Conservation (phyloP, 805 yeast genomes). For the Candida manassasensis region DNA sequence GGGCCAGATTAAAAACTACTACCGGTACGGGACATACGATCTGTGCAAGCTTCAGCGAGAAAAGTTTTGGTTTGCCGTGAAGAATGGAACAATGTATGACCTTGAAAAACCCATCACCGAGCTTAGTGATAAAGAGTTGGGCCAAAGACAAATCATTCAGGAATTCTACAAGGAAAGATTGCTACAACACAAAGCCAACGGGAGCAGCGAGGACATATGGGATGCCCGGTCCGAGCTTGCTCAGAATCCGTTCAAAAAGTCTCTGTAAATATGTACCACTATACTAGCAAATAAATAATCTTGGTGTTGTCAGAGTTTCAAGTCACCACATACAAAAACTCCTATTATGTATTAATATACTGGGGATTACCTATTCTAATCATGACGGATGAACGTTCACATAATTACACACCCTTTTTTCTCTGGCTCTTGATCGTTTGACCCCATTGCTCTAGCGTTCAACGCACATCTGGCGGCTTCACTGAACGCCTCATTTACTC, state of each 20-base stretch:
- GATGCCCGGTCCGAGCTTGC: constrained; percentile 36
- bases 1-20: constrained; percentile 81
- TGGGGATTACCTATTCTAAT: too few relatives aligned
- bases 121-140: constrained; percentile 41
- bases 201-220: constrained; percentile 89
- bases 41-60: constrained; percentile 65
- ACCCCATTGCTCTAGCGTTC: constrained; percentile 81
- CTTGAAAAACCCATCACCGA: constrained; percentile 17
- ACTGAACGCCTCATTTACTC: constrained; percentile 98
- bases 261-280: constrained; percentile 1
- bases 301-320: too few relatives aligned
- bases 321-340: too few relatives aligned
- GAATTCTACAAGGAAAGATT: constrained; percentile 63
- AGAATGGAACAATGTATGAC: constrained; percentile 37
- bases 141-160: constrained; percentile 49
- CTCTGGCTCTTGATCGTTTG: constrained; percentile 43
- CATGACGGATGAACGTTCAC: constrained; percentile 23
- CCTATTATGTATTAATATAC: too few relatives aligned
- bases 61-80: constrained; percentile 77
- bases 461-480: constrained; percentile 98
- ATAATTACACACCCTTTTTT: constrained; percentile 37
- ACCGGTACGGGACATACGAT: constrained; percentile 75
- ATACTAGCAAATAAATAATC: too few relatives aligned
- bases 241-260: constrained; percentile 33
- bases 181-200: constrained; percentile 56